These are phyloP conservation scores for Sporothrix sp. DNA, from an alignment of 2,329 filamentous ascomycete species.

Conservation along the genomic window DNA sequence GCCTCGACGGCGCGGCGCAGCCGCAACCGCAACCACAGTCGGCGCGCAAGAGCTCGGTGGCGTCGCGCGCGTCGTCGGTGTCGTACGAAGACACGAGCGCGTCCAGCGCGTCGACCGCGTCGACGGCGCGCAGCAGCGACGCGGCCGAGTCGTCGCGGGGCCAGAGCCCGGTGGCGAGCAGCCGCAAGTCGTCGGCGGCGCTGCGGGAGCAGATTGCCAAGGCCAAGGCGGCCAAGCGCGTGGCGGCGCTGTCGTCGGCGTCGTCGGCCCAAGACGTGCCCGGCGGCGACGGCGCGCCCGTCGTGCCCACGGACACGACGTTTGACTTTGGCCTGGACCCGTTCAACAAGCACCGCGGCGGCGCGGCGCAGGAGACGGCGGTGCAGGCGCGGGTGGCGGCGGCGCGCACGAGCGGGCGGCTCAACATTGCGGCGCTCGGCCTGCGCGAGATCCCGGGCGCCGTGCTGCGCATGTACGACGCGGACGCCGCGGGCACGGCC, in stretches of 20 bases:
- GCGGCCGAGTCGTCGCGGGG: constrained; percentile 25
- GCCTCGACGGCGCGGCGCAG: constrained; percentile 24
- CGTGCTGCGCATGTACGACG: constrained; percentile 83
- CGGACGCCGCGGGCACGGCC: constrained; percentile 53
- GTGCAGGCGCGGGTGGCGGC: constrained; percentile 62
- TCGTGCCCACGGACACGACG: constrained; percentile 37
- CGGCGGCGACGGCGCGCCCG: constrained; percentile 25
- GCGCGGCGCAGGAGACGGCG: constrained; percentile 52
- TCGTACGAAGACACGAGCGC: constrained; percentile 28
- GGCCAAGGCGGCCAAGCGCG: constrained; percentile 72
- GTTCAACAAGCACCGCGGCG: constrained; percentile 56
- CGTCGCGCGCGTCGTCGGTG: constrained; percentile 30
- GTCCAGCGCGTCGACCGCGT: constrained; percentile 29
- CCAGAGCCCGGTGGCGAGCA: constrained; percentile 17
- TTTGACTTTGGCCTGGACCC: constrained; percentile 60
- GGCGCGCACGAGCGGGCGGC: constrained; percentile 65
- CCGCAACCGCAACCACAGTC: constrained; percentile 24
- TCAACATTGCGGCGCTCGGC: constrained; percentile 82
- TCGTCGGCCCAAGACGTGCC: constrained; percentile 21
- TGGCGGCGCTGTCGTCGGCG: constrained; percentile 28
- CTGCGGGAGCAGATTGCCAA: constrained; percentile 87
- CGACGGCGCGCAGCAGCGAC: constrained; percentile 29
- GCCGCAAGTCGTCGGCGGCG: constrained; percentile 63
- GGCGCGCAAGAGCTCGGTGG: constrained; percentile 32
- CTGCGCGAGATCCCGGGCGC: constrained; percentile 71